Base-by-base conservation (phyloP, 164 flowering plant genomes). In the Chimonanthus praecox region DNA sequence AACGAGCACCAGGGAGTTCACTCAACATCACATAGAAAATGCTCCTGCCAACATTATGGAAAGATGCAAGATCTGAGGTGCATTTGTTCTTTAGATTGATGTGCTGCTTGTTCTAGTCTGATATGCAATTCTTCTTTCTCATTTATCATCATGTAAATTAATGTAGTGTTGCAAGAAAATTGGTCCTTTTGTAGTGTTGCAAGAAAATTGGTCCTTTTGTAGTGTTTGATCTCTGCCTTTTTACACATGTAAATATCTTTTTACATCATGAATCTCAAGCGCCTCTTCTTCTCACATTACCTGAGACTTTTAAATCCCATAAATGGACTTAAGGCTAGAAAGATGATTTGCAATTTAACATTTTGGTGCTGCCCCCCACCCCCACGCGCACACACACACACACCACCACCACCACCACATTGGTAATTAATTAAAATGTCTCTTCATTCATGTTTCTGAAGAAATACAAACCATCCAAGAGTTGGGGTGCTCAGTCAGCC, bases 1-100 rank as follows among this genome's bases (percentile, higher is more conserved):
- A 88, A 3, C 90, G 83, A 64, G 66, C 76, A 7, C 13, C 46
- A 15, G 72, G 74, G 49, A 54, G 47, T 67, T 58, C 67, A 21
- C 70, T 44, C 13, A 49, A 51, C 11, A 20, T 51, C 18, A 47
- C 71, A 20, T 67, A 60, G 67, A 50, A 66, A 13, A 49, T 73
- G 45, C 47, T n/a, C 8, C 3, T 64, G 68, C 16, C 49, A 9
- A 11, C 49, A 71, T 60, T 54, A 9, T 54, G 60, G 60, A 11
- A n/a, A 54, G 6, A 4, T 0, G 70, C 58, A 68, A 49, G 58
- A 47, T 50, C 43, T 67, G 70, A 51, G 46, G 64, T 45, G 68
- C 46, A 46, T 48, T 50, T 15, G 20, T 49, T 48, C 43, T 0
- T 33, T 18, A 21, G 68, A 33, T 64, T 63, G 3, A 69, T 69